These are phyloP conservation scores for Ilex aquifolium DNA, from an alignment of 257 asterid genomes.

Conservation along the genomic window DNA sequence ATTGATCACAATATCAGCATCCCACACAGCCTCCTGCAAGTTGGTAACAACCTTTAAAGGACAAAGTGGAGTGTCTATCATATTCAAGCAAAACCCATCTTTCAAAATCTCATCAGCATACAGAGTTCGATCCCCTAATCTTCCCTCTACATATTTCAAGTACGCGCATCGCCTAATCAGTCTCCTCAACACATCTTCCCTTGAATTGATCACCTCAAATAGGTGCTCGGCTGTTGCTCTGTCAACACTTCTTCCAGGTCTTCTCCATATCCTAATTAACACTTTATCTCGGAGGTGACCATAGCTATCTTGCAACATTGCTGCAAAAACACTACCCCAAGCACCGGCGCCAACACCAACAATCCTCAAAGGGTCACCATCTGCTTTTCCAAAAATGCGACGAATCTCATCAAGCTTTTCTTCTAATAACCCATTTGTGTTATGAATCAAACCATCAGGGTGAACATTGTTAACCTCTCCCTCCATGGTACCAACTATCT, in stretches of 20 bases:
- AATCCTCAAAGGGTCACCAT: slow-evolving; percentile 1
- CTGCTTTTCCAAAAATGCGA: neutral
- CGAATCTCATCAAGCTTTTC: slow-evolving; percentile 3
- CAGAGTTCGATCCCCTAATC: neutral
- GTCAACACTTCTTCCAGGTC: neutral
- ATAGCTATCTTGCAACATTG: slow-evolving; percentile 1
- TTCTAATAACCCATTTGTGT: slow-evolving; percentile 40
- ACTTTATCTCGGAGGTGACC: neutral
- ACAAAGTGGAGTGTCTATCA: slow-evolving; percentile 3
- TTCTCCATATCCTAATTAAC: slow-evolving; percentile 1
- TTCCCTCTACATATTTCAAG: slow-evolving; percentile 1
- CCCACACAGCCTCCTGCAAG: slow-evolving; percentile 3
- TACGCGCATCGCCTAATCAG: slow-evolving; percentile 2
- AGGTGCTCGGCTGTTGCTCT: neutral
- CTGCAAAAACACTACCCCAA: slow-evolving; percentile 2
- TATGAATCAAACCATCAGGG: slow-evolving; percentile 41
- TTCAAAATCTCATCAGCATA: neutral
- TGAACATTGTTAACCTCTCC: slow-evolving; percentile 23
- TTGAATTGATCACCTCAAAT: slow-evolving; percentile 1
- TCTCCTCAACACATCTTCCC: slow-evolving; percentile 4
- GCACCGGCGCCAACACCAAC: neutral
- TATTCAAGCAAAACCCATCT: slow-evolving; percentile 2
- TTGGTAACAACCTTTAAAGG: slow-evolving; percentile 4
- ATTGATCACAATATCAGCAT: slow-evolving; percentile 2
- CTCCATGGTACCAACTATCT: slow-evolving; percentile 47